Evolutionary conservation across 2,329 filamentous ascomycete species (phyloP).

Genomic region (Aureobasidium subglaciale): DNA sequence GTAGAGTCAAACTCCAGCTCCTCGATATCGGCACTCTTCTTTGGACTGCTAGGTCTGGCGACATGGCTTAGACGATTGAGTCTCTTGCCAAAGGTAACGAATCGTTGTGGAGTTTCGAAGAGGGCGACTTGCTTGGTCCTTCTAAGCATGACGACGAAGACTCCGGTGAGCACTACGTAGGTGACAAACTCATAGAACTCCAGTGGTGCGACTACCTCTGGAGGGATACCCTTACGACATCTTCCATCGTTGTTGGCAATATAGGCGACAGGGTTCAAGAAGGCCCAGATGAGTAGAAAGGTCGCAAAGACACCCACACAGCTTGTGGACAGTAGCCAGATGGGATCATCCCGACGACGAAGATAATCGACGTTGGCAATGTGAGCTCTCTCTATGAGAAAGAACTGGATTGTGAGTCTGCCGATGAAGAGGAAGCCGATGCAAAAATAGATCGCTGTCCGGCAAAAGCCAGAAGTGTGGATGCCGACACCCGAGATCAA

Average conservation of each 20-base stretch:
- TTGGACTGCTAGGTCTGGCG: background rate
- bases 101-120: conserved; percentile 2
- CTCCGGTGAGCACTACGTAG: conserved; percentile 33
- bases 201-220: conserved; percentile 30
- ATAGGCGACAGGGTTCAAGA: conserved; percentile 26
- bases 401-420: conserved; percentile 33
- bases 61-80: background rate
- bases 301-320: conserved; percentile 19
- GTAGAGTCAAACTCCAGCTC: background rate
- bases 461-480: conserved; percentile 23
- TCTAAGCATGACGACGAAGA: conserved; percentile 32
- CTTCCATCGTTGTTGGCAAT: conserved; percentile 27
- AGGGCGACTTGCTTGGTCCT: conserved; percentile 15
- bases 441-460: conserved; percentile 31
- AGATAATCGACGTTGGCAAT: conserved; percentile 30
- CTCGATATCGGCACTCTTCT: background rate
- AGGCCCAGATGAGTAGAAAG: conserved; percentile 19
- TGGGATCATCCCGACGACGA: conserved; percentile 26
- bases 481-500: conserved; percentile 29
- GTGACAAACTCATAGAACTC: conserved; percentile 33
- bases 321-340: conserved; percentile 30
- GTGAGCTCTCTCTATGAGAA: conserved; percentile 37
- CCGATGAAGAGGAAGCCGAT: conserved; percentile 31
- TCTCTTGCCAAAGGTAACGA: background rate
- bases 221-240: conserved; percentile 35